Percentiles rank a stretch among this genome's conserved stretches.
These are phyloP conservation scores for Candida tropicalis DNA, from an alignment of 1,139 yeast genomes.

Conservation along the genomic window DNA sequence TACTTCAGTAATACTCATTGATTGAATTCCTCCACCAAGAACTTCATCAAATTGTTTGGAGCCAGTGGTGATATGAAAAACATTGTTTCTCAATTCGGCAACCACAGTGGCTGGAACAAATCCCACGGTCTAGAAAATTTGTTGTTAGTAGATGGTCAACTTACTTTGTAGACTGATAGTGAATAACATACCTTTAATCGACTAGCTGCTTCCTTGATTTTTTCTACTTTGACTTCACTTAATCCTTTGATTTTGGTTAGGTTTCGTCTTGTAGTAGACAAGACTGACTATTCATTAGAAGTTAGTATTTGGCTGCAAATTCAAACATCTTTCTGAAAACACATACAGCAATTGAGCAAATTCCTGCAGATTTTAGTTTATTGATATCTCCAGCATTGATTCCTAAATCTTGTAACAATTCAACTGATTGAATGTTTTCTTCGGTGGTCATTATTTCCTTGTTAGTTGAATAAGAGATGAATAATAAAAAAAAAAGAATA, in stretches of 20 bases:
- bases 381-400: constrained; percentile 61
- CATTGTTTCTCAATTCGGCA: constrained; percentile 50
- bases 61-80: constrained; percentile 53
- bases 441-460: constrained; percentile 9
- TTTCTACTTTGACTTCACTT: constrained; percentile 61
- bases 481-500: constrained; percentile 6
- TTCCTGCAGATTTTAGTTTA: constrained; percentile 54
- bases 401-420: constrained; percentile 58
- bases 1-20: constrained; percentile 65
- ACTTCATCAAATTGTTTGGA: constrained; percentile 54
- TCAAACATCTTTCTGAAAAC: not conserved
- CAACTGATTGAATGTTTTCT: constrained; percentile 30
- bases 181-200: constrained; percentile 38
- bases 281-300: constrained; percentile 37
- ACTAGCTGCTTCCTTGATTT: constrained; percentile 62
- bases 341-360: constrained; percentile 55
- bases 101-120: constrained; percentile 58
- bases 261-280: constrained; percentile 57
- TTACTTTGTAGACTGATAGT: too few relatives aligned
- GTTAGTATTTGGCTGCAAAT: constrained; percentile 13
- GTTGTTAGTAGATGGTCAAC: not conserved
- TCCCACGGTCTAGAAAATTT: constrained; percentile 29
- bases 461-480: constrained; percentile 17
- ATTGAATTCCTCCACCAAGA: constrained; percentile 60
- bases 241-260: constrained; percentile 55